Base-by-base conservation (phyloP, 768 basidiomycete genomes). In the Sistotremastrum niveocremeum region DNA sequence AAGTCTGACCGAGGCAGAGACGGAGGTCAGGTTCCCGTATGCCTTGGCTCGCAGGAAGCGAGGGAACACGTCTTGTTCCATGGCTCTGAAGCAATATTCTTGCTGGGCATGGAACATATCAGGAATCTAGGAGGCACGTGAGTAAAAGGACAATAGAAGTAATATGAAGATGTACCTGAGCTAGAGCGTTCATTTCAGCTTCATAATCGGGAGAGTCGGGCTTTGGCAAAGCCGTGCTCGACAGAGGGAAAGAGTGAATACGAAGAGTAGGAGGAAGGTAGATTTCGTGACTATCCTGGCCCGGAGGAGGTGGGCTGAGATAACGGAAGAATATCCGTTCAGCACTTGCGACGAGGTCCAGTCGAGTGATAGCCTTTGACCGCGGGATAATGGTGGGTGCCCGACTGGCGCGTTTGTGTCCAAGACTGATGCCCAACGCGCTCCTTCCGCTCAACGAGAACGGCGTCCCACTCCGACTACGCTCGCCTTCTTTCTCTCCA, bases 71-170 rank as follows among this genome's bases (percentile, higher is more conserved):
- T 90, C 87, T 63, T 93, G 88, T 57, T 95, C 91, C 81, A 97
- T 90, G 0, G 88, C 87, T 40, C 85, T 77, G 73, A 91, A 94
- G 59, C 89, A 88, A 58, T 94, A 95, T 58, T 95, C 90, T 68
- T 98, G 97, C 68, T 98, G 94, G 0, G 81, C 69, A 60, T 98
- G 89, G 70, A 95, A 98, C 69, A 98, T 84, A 60, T 99, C 95
- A 9, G 95, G 95, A 41, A 89, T 76, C 20, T 20, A 20, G 20
- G 20, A 20, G 20, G 20, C 20, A 20, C 20, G 20, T 20, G 20
- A 20, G 20, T 20, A 20, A 20, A 20, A 20, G 20, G 20, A 20
- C 20, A 20, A 20, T 20, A 20, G 20, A 20, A 20, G 20, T 20
- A 20, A 20, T 10, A 71, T 20, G 20, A 20, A 20, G 20, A 20